Percentiles rank a stretch among this genome's conserved stretches.
phyloP scores from a whole-genome alignment of 2,329 filamentous ascomycete genomes.

The Penicillium sp. region DNA sequence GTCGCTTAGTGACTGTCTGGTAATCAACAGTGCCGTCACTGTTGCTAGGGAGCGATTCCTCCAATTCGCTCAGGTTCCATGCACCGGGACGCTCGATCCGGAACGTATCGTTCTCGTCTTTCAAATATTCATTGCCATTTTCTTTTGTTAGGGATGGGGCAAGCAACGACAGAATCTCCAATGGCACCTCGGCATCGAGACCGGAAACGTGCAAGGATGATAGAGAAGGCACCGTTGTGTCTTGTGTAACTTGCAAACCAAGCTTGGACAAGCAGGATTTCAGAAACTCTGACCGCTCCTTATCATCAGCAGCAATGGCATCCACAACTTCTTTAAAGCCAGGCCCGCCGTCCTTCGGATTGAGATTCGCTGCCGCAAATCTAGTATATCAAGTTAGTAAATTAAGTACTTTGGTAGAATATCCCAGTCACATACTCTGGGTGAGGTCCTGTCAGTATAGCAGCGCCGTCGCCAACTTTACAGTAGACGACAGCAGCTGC shows the following conservation, averaged over 20 bases:
- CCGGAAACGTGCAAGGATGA: conserved; percentile 84
- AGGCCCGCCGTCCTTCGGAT: conserved; percentile 67
- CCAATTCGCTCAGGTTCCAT: conserved; percentile 62
- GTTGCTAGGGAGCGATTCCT: conserved; percentile 57
- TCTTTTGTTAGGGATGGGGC: conserved; percentile 69
- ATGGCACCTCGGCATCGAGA: conserved; percentile 65
- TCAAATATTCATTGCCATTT: conserved; percentile 72
- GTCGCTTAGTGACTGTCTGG: conserved; percentile 70
- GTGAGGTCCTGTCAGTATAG: conserved; percentile 83
- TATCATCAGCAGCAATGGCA: conserved; percentile 70
- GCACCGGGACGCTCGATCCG: conserved; percentile 70
- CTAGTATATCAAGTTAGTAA: conserved; percentile 52
- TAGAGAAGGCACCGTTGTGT: conserved; percentile 74
- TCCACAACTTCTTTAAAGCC: conserved; percentile 73
- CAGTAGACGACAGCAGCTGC: conserved; percentile 83
- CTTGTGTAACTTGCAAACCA: conserved; percentile 75
- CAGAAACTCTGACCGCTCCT: conserved; percentile 71
- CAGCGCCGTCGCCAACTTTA: conserved; percentile 78
- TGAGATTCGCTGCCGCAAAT: conserved; percentile 80
- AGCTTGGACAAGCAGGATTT: conserved; percentile 79
- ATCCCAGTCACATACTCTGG: conserved; percentile 70
- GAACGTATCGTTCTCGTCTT: conserved; percentile 82
- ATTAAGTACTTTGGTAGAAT: conserved; percentile 5
- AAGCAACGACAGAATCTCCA: conserved; percentile 66
- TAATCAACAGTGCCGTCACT: conserved; percentile 71